Conservation (phyloP, 192 early-diverging fungal genomes). For the Diversispora epigaea region DNA sequence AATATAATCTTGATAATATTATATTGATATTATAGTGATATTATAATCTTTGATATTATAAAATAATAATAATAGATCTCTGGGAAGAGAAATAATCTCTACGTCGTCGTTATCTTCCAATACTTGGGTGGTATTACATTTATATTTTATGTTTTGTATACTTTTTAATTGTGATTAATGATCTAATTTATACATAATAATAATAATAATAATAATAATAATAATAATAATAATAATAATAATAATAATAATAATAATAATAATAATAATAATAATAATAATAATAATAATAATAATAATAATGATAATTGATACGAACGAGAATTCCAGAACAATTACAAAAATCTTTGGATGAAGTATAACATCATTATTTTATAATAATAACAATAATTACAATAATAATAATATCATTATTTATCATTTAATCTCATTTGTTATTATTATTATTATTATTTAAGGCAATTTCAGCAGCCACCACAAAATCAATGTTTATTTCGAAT, state of each 20-base stretch:
- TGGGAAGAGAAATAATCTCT: neutral
- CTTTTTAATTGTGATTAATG: neutral
- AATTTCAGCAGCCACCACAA: neutral
- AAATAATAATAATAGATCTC: neutral
- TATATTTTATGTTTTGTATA: constrained; percentile 18
- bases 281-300: too few relatives aligned
- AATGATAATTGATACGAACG: too few relatives aligned
- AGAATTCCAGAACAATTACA: constrained; percentile 8
- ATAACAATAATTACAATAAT: too few relatives aligned
- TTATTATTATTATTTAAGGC: neutral
- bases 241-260: too few relatives aligned
- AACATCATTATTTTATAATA: neutral
- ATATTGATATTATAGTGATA: neutral
- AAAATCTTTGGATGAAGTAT: constrained; percentile 14
- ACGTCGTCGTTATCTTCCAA: too few relatives aligned
- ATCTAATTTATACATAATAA: too few relatives aligned
- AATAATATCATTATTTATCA: too few relatives aligned
- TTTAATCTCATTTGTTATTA: too few relatives aligned
- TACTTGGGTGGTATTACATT: too few relatives aligned
- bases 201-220: too few relatives aligned
- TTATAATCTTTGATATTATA: neutral
- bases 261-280: too few relatives aligned
- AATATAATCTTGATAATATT: neutral
- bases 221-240: too few relatives aligned
- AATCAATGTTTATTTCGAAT: constrained; percentile 12